A percentile compares a stretch with the other conserved stretches of the same genome.
These are phyloP conservation scores for Hypoxylon sp. DNA, from an alignment of 2,329 filamentous ascomycete species.

Conservation along the genomic window DNA sequence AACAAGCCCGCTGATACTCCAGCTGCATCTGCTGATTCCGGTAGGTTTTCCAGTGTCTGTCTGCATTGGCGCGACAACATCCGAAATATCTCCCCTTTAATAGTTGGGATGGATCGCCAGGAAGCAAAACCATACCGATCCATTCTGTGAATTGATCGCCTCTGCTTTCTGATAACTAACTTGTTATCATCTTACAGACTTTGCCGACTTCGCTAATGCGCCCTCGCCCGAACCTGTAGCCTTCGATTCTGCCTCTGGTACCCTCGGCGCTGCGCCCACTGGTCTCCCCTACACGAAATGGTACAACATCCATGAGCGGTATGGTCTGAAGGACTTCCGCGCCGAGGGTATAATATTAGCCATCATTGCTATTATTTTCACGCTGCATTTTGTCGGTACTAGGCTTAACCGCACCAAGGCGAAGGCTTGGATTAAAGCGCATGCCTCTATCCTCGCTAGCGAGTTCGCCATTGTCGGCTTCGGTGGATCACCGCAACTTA, in stretches of 20 bases:
- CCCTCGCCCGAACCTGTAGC: slow-evolving; percentile 72
- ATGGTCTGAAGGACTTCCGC: slow-evolving; percentile 85
- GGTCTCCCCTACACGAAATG: slow-evolving; percentile 85
- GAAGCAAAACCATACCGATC: not conserved
- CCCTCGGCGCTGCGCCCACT: slow-evolving; percentile 62
- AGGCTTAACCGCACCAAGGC: slow-evolving; percentile 83
- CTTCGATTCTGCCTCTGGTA: slow-evolving; percentile 60
- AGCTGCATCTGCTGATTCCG: slow-evolving; percentile 68
- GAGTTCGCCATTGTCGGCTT: slow-evolving; percentile 94
- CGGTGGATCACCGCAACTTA: slow-evolving; percentile 64
- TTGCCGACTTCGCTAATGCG: slow-evolving; percentile 90
- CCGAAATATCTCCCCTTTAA: slow-evolving; percentile 15
- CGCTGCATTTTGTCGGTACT: slow-evolving; percentile 84
- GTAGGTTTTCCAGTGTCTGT: slow-evolving; percentile 60
- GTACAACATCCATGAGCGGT: slow-evolving; percentile 96
- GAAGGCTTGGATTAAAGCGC: slow-evolving; percentile 80
- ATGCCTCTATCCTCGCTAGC: slow-evolving; percentile 76
- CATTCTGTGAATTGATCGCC: not conserved
- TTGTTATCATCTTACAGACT: slow-evolving; percentile 70
- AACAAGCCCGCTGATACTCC: slow-evolving; percentile 68
- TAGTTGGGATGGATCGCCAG: slow-evolving; percentile 3
- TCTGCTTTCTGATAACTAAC: slow-evolving; percentile 1
- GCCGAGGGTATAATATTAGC: slow-evolving; percentile 85
- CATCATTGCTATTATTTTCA: slow-evolving; percentile 78
- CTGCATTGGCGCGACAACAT: slow-evolving; percentile 24